Conservation (phyloP, 1,139 yeast species). For the Debaryomyces robertsiae region DNA sequence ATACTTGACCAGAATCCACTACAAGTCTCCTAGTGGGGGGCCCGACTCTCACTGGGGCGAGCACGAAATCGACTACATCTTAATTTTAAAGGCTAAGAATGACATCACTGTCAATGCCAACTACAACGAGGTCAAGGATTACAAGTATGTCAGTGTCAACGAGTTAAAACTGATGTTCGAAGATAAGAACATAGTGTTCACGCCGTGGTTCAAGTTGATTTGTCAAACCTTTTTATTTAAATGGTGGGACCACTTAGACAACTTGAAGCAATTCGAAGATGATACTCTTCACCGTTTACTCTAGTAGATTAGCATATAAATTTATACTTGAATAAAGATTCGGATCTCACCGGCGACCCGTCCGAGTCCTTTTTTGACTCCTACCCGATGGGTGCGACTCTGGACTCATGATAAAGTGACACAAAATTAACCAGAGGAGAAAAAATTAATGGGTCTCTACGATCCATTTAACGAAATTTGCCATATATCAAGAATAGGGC, state of each 20-base stretch:
- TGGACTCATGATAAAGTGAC: constrained; percentile 1
- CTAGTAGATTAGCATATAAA: constrained; percentile 9
- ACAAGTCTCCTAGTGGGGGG: constrained; percentile 75
- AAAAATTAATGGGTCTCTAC: not conserved
- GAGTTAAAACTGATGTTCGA: constrained; percentile 77
- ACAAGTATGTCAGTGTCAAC: constrained; percentile 66
- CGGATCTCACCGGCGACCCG: not conserved
- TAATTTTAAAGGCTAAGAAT: constrained; percentile 70
- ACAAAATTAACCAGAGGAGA: constrained; percentile 1
- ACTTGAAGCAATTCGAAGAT: constrained; percentile 50
- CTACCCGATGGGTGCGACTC: not conserved
- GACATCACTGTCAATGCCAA: constrained; percentile 53
- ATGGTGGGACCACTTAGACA: constrained; percentile 87
- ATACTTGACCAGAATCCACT: constrained; percentile 91
- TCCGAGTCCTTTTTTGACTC: constrained; percentile 1
- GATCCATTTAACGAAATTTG: not conserved
- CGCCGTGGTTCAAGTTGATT: constrained; percentile 97
- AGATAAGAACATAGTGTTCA: constrained; percentile 65
- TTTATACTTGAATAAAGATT: constrained; percentile 1
- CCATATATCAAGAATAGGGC: not conserved
- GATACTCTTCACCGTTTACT: constrained; percentile 47
- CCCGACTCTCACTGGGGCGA: constrained; percentile 91
- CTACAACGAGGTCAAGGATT: constrained; percentile 83
- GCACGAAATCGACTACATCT: constrained; percentile 94
- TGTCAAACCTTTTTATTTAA: constrained; percentile 87